A percentile compares a stretch with the other conserved stretches of the same genome.
Evolutionary conservation across 495 filamentous ascomycete genomes (phyloP).

Genomic region (Terfezia boudieri): DNA sequence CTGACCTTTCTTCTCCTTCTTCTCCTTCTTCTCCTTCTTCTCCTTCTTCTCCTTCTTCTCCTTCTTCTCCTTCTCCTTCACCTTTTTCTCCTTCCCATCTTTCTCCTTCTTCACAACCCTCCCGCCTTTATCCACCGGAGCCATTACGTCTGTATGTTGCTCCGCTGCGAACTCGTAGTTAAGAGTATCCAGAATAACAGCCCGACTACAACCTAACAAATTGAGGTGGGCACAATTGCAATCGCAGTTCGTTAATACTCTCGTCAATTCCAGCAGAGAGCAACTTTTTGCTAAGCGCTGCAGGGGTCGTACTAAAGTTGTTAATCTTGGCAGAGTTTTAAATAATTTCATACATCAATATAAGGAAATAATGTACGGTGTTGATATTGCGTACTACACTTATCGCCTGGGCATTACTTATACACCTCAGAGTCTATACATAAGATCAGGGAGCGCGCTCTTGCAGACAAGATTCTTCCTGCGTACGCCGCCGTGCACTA

Average conservation of each 20-base stretch:
- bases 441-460: too few relatives aligned
- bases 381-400: too few relatives aligned
- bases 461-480: too few relatives aligned
- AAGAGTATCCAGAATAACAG: not conserved
- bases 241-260: too few relatives aligned
- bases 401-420: too few relatives aligned
- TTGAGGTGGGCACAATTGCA: not conserved
- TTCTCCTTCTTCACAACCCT: not conserved
- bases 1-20: not conserved
- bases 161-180: too few relatives aligned
- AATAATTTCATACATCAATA: too few relatives aligned
- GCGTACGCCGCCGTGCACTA: too few relatives aligned
- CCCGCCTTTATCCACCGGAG: not conserved
- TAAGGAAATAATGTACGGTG: too few relatives aligned
- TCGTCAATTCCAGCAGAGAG: not conserved
- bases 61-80: not conserved
- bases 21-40: constrained; percentile 1
- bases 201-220: not conserved
- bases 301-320: not conserved
- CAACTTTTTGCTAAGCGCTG: not conserved
- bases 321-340: not conserved
- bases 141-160: not conserved
- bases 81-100: not conserved
- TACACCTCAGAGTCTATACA: too few relatives aligned
- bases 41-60: not conserved